Base-by-base conservation (phyloP, 108 stramenopile species). In the Conticribra weissflogii region DNA sequence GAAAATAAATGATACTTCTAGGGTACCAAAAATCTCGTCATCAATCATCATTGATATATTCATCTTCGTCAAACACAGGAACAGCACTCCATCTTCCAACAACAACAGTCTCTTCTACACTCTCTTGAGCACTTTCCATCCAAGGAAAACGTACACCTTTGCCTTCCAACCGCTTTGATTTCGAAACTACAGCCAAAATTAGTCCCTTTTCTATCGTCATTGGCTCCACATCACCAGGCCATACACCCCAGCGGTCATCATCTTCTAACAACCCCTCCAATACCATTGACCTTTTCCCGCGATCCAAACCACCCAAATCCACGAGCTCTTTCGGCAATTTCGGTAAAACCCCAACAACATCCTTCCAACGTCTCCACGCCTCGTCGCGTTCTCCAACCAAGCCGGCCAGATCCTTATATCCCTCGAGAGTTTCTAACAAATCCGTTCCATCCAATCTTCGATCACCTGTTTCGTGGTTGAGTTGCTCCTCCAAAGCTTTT, bases 381-480 rank as follows among this genome's bases (percentile, higher is more conserved):
- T 67, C 83, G 63, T 86, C 87, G 46, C 87, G 68, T 25, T 70
- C 59, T 44, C 33, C 36, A 4, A 83, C 60, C 34, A 83, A 62
- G 23, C 62, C 63, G 3, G 83, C 79, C 55, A 83, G 44, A 53
- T 83, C 83, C 41, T 66, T 76, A 54, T 76, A 83, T 15, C 74
- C 83, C 50, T 45, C 53, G 5, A 71, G 23, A 1, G 79, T 80
- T 53, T 76, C 70, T 24, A 90, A 9, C 21, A 85, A 71, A 77
- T 90, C 83, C 5, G 27, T 85, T 16, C 89, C 89, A 70, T 90
- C 89, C 54, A 90, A 66, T 68, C 89, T 34, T 63, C 89, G 78
- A 83, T 90, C 89, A 7, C 89, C 89, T 14, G 81, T 63, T 25
- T 84, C 83, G 44, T 90, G 89, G 18, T 78, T 72, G 28, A 90